These are phyloP conservation scores for Capronia epimyces DNA, from an alignment of 2,329 filamentous ascomycete genomes.

Conservation along the genomic window DNA sequence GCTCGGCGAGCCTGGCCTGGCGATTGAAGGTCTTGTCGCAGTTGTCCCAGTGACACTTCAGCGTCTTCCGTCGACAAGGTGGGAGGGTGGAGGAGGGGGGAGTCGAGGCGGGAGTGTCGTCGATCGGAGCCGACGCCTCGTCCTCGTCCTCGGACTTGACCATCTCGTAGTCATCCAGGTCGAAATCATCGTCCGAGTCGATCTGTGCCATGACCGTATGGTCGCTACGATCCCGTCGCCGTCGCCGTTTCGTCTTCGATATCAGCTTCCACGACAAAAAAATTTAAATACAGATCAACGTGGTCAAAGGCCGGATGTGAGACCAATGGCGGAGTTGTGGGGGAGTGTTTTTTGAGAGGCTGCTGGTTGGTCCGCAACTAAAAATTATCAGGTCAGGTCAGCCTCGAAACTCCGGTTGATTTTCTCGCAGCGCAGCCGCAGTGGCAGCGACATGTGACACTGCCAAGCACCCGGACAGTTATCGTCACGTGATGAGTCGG, in stretches of 20 bases:
- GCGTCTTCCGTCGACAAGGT: conserved; percentile 69
- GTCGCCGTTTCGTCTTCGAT: conserved; percentile 1
- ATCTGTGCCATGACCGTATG: conserved; percentile 19
- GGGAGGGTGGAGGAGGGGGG: conserved; percentile 26
- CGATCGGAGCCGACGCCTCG: conserved; percentile 7
- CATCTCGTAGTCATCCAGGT: conserved; percentile 18
- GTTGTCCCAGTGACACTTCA: conserved; percentile 65
- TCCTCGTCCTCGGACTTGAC: conserved; percentile 6
- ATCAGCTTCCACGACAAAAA: conserved; percentile 7
- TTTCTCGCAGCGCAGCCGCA: not conserved
- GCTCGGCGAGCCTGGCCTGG: conserved; percentile 70
- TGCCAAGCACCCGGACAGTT: not conserved
- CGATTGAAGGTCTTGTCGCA: conserved; percentile 85
- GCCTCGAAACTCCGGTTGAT: not conserved
- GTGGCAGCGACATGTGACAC: too few relatives aligned
- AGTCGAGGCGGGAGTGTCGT: conserved; percentile 26
- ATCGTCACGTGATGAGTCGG: not conserved
- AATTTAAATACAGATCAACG: not conserved
- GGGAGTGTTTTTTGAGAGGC: not conserved
- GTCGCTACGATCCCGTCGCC: conserved; percentile 8
- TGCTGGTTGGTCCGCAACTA: not conserved
- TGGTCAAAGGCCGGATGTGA: not conserved
- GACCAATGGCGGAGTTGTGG: conserved; percentile 6
- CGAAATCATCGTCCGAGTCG: conserved; percentile 25
- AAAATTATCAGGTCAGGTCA: not conserved